Conservation (phyloP, 176 grass and related monocot species). For the Lolium perenne region DNA sequence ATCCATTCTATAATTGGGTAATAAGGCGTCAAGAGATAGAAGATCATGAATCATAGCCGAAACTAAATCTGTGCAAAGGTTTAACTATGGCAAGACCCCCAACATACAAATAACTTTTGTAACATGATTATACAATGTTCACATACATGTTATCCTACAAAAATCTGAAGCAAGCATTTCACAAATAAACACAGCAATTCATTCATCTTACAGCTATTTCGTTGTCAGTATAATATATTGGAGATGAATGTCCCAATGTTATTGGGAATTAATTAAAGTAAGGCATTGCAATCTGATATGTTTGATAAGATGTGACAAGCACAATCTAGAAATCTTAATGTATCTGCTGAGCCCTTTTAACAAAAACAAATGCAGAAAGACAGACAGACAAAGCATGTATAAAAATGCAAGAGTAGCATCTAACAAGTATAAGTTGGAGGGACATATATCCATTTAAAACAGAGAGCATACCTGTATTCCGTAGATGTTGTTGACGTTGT, state of each 20-base stretch:
- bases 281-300: not conserved
- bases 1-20: slow-evolving; percentile 76
- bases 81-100: slow-evolving; percentile 5
- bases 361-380: slow-evolving; percentile 2
- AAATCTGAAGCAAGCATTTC: not conserved
- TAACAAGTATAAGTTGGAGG: not conserved
- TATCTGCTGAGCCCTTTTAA: not conserved
- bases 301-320: not conserved
- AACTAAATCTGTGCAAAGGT: not conserved
- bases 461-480: slow-evolving; percentile 78
- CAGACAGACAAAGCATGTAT: not conserved
- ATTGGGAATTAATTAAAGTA: not conserved
- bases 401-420: slow-evolving; percentile 8
- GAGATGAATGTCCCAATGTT: not conserved
- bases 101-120: not conserved
- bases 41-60: not conserved
- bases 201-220: not conserved
- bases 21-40: not conserved
- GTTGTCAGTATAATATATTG: not conserved
- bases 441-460: not conserved
- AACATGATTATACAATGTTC: slow-evolving; percentile 12
- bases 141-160: not conserved
- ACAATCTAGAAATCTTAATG: slow-evolving; percentile 18
- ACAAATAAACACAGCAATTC: not conserved
- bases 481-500: slow-evolving; percentile 74